phyloP scores from a whole-genome alignment of 495 filamentous ascomycete genomes.

The Bacidia gigantensis region DNA sequence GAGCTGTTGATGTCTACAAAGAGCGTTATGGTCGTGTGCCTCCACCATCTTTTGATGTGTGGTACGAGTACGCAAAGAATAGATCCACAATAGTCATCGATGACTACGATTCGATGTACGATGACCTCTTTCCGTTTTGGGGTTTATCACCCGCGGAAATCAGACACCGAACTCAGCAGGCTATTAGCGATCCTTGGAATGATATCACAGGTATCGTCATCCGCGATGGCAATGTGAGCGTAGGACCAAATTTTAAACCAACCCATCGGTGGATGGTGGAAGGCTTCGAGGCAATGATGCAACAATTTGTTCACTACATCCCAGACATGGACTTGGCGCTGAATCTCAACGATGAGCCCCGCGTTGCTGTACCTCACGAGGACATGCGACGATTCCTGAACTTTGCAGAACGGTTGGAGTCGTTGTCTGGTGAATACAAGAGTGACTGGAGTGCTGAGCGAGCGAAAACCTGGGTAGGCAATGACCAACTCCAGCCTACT shows the following conservation, averaged over 20 bases:
- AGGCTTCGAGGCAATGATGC: constrained; percentile 49
- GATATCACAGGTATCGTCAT: constrained; percentile 35
- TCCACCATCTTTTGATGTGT: constrained; percentile 49
- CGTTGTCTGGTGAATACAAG: constrained; percentile 17
- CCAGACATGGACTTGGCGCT: constrained; percentile 73
- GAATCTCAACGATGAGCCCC: constrained; percentile 66
- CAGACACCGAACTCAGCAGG: constrained; percentile 30
- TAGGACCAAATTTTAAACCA: constrained; percentile 34
- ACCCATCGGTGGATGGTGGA: constrained; percentile 44
- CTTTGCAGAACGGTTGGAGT: constrained; percentile 21
- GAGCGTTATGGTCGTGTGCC: constrained; percentile 34
- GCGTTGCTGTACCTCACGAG: constrained; percentile 57
- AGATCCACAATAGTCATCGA: constrained; percentile 56
- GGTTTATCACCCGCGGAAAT: constrained; percentile 48
- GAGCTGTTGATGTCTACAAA: constrained; percentile 30
- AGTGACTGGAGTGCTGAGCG: constrained; percentile 27
- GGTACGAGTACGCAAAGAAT: constrained; percentile 57
- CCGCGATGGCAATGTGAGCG: constrained; percentile 30
- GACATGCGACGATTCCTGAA: constrained; percentile 30
- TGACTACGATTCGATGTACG: constrained; percentile 59
- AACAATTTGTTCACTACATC: constrained; percentile 52
- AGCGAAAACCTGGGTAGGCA: constrained; percentile 27
- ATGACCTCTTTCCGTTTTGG: constrained; percentile 62
- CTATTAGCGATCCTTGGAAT: constrained; percentile 35
- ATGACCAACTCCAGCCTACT: constrained; percentile 30